Conservation (phyloP, 169 alveolate genomes). For the Eimeria sp. region DNA sequence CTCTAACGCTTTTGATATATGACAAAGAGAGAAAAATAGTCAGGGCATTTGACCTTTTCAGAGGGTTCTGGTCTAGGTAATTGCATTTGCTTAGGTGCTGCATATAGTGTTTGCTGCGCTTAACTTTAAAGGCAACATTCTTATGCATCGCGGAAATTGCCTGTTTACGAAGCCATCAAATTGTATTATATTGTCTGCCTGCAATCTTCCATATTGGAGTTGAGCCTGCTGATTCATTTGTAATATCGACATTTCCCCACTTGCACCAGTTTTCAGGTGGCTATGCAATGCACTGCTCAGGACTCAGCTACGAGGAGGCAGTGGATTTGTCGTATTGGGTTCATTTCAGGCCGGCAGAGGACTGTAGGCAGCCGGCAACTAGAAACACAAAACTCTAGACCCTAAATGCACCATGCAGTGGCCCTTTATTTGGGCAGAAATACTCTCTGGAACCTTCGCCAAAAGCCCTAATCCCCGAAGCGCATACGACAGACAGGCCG, state of each 20-base stretch:
- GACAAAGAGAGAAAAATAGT: background rate
- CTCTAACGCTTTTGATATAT: too few species aligned
- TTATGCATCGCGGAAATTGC: background rate
- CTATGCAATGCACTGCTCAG: background rate
- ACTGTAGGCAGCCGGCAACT: constrained; percentile 42
- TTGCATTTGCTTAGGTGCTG: background rate
- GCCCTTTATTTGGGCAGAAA: too few species aligned
- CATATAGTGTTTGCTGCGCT: background rate
- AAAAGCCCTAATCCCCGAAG: background rate
- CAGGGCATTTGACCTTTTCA: background rate
- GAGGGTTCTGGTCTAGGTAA: background rate
- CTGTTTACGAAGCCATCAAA: background rate
- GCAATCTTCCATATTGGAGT: too few species aligned
- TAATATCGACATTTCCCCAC: background rate
- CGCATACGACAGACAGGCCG: background rate
- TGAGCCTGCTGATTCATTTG: too few species aligned
- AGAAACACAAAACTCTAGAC: background rate
- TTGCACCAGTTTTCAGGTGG: too few species aligned
- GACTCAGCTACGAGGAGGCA: constrained; percentile 65
- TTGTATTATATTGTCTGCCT: background rate
- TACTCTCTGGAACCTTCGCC: background rate
- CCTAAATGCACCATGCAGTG: too few species aligned
- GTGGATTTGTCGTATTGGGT: constrained; percentile 68
- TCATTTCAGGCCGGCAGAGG: constrained; percentile 79
- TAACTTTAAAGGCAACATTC: background rate